Evolutionary conservation across 805 yeast genomes (phyloP), one percentile per base, ranked within the genome.

Genomic region (Candida orba): DNA sequence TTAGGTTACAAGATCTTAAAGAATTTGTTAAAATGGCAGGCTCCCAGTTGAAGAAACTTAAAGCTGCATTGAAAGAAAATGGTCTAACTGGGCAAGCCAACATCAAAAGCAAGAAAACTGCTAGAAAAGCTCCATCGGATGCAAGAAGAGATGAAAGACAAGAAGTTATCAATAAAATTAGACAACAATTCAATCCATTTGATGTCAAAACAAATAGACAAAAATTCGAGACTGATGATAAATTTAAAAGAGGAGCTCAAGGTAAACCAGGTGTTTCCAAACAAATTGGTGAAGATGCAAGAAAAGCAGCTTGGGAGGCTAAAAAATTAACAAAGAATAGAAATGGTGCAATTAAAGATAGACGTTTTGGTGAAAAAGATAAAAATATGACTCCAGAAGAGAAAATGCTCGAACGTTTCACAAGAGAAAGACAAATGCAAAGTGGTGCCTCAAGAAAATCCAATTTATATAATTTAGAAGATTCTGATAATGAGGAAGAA

Each of bases 351-450:
- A 57, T 93, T 13, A 62, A 79, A 3, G 99, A 93, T 68, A 75
- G 89, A 52, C 78, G 96, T 65, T 91, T 93, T 63, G 99, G 99
- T 60, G 99, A 93, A 59, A 75, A 76, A 50, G 82, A 87, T 62
- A 62, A 69, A 8, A 63, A 69, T 39, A 57, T 93, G 69, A 76
- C 83, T n/a, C 80, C 80, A 12, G 98, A 93, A 63, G 96, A 93
- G 53, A 87, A 84, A 63, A 89, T 89, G 96, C 75, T 93, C 65
- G 96, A 84, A 59, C 80, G 99, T 68, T 93, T 88, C 68, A 86
- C 96, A 4, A 78, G 82, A 44, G 98, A 91, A 67, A 75, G 85
- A 59, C 95, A 88, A 61, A 30, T 23, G 24, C 41, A 42, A 25
- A 36, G 38, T 36, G 56, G 73, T 15, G 74, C 29, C 9, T 67